Base-by-base conservation (phyloP, 345 rosid species). In the Heritiera littoralis region DNA sequence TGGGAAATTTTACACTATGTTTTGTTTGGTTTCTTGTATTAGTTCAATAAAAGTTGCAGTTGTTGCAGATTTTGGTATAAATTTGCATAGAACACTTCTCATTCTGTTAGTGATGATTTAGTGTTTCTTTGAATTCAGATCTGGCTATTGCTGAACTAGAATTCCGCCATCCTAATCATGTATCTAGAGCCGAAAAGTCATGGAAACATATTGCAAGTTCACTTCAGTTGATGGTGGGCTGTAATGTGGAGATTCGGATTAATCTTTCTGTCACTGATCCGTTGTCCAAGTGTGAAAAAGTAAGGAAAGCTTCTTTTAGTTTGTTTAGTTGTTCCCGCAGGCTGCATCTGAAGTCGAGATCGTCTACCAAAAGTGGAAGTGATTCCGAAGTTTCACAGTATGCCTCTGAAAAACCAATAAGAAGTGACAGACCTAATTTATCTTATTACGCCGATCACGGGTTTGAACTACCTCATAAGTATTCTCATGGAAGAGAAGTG, bases 191-290 rank as follows among this genome's bases (percentile, higher is more conserved):
- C 14, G 98, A 96, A 80, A 94, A 89, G 84, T 92, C 98, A 55
- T 96, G 99, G 99, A 96, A 96, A 85, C 59, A 76, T 61, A 96
- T 96, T 61, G 98, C 99, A 77, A 92, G 90, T 79, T 87, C 89
- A 15, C 91, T 96, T 81, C 99, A 92, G 82, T 84, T 89, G 30
- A 79, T 89, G 75, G 79, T 96, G 78, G 98, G 98, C 38, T 83
- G 92, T 79, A 96, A 94, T n/a, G 92, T 96, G 54, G 99, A 96
- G 86, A 90, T 96, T 54, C 86, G 93, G 70, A 84, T 94, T 81
- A 90, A 89, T 84, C 91, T 90, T 77, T 86, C 85, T 40, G 85
- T 86, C 40, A 81, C 86, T 77, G 84, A 85, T 40, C 87, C 89
- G 0, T 79, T 72, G 14, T 86, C 86, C 15, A 92, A 87, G 86